phyloP scores from a whole-genome alignment of 75 land plant genomes.

The Chamaecyparis obtusa region DNA sequence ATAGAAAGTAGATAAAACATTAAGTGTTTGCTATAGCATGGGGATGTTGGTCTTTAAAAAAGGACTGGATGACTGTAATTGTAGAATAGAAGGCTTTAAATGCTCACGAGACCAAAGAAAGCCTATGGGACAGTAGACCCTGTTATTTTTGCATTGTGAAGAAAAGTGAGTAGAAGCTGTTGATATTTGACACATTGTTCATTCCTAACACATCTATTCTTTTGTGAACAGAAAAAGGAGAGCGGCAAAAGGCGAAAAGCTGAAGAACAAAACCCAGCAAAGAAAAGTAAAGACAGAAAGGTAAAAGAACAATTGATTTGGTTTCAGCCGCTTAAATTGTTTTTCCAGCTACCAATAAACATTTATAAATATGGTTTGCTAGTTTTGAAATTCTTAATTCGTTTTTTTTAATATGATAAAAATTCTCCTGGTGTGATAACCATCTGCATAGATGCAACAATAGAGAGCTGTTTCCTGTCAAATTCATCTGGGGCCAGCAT shows the following conservation, averaged over 20 bases:
- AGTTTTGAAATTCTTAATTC: background rate
- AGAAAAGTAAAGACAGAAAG: constrained; percentile 74
- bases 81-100: too few relatives aligned
- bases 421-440: background rate
- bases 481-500: background rate
- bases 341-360: background rate
- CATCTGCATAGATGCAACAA: background rate
- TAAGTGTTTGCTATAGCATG: background rate
- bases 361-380: background rate
- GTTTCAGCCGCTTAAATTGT: background rate
- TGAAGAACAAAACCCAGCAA: constrained; percentile 53
- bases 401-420: background rate
- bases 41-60: background rate
- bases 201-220: background rate
- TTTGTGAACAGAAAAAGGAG: constrained; percentile 59
- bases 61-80: background rate
- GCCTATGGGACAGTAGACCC: too few relatives aligned
- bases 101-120: too few relatives aligned
- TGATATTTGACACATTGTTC: background rate
- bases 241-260: constrained; percentile 67
- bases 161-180: background rate
- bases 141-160: too few relatives aligned
- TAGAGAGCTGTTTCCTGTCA: background rate
- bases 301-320: constrained; percentile 19
- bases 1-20: background rate